Evolutionary conservation across 176 grass and related monocot species (phyloP), one percentile per base, ranked within the genome.

Genomic region (Carex pumila): DNA sequence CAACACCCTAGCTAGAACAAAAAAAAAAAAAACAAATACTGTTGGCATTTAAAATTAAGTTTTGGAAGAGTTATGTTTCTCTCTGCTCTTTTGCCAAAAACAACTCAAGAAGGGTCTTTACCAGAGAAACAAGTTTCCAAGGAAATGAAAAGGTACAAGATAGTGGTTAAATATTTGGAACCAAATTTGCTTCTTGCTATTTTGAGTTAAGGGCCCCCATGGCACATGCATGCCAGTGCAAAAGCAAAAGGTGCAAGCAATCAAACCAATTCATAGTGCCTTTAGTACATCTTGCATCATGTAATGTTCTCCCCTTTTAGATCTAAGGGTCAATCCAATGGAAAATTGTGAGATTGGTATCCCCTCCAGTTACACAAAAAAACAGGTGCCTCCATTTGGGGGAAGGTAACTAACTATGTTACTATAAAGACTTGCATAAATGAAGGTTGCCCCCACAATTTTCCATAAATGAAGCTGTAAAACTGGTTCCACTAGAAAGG

Each of bases 241-340:
- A 82, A 83, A 83, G 81, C 81, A 83, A 66, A 66, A 81, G 61
- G 79, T 45, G 52, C 22, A 67, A 66, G 79, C 80, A 83, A 83
- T 83, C 81, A 69, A 50, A 83, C 61, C 64, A 66, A 56, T 83
- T 83, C 81, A 52, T 56, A 54, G 64, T 68, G 39, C 61, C 81
- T 83, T 83, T 47, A 50, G 41, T 82, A 49, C 21, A 37, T 55
- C n/a, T 53, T 83, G 81, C 62, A 83, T 66, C 52, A 67, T 49
- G 49, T 69, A 32, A 12, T 25, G 25, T 25, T 25, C 25, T 18
- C 41, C 18, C 68, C 30, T 25, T 5, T 67, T 53, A 64, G 80
- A 65, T 68, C 61, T 50, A 66, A 31, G 43, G 60, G 62, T 50
- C 39, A 68, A 83, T 29, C 58, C 64, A 83, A n/a, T 69, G 81